Percentiles rank a stretch among this genome's conserved stretches.
phyloP scores from a whole-genome alignment of 2,329 filamentous ascomycete species.

The Penicillium rolfsii region DNA sequence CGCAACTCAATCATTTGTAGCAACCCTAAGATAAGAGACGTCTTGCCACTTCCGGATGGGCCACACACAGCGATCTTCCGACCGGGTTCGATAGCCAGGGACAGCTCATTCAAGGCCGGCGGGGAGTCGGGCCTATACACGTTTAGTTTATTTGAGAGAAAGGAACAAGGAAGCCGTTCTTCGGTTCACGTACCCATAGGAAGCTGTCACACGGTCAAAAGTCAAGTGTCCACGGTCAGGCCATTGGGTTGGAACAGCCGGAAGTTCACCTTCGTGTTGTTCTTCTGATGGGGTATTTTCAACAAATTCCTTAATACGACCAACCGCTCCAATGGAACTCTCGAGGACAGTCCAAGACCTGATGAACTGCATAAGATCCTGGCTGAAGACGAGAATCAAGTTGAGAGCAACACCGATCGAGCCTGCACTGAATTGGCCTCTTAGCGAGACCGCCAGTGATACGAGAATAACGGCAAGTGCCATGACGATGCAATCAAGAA shows the following conservation, averaged over 20 bases:
- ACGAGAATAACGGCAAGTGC: conserved; percentile 48
- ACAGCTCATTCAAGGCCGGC: conserved; percentile 31
- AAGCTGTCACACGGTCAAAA: conserved; percentile 20
- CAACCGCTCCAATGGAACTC: conserved; percentile 40
- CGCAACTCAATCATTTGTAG: conserved; percentile 35
- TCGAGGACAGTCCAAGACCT: conserved; percentile 29
- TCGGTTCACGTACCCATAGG: conserved; percentile 7
- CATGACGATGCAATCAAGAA: conserved; percentile 49
- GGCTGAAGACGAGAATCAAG: conserved; percentile 52
- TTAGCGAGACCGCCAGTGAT: conserved; percentile 45
- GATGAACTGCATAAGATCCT: conserved; percentile 43
- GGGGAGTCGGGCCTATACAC: conserved; percentile 1
- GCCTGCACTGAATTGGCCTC: conserved; percentile 44
- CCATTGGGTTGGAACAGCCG: conserved; percentile 19
- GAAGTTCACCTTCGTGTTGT: neutral
- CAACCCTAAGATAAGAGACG: conserved; percentile 27
- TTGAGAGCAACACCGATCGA: conserved; percentile 53
- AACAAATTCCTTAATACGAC: conserved; percentile 53
- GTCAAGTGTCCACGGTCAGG: conserved; percentile 24
- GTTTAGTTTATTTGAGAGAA: neutral
- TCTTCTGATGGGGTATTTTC: conserved; percentile 37
- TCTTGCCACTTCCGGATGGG: conserved; percentile 28
- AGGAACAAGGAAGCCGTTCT: neutral
- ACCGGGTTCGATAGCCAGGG: conserved; percentile 28
- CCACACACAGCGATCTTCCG: conserved; percentile 41